A percentile compares a stretch with the other conserved stretches of the same genome.
These are phyloP conservation scores for Metschnikowia cerradonensis DNA, from an alignment of 805 yeast species.

Conservation along the genomic window DNA sequence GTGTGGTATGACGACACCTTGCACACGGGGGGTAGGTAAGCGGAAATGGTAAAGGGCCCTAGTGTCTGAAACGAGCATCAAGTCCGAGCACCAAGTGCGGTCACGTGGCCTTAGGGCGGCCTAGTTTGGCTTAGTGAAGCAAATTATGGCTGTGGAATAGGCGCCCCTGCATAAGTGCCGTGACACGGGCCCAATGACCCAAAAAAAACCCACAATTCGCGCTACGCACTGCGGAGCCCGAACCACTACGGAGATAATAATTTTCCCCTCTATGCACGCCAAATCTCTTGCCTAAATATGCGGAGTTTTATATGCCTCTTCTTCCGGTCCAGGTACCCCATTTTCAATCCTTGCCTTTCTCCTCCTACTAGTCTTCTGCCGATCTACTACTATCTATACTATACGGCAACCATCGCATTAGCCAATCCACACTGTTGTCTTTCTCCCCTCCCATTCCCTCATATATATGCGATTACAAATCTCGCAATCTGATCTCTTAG, in stretches of 20 bases:
- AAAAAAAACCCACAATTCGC: constrained; percentile 3
- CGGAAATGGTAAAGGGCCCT: background rate
- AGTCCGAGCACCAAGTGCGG: background rate
- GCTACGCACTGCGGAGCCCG: constrained; percentile 1
- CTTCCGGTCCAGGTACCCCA: background rate
- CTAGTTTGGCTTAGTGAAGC: background rate
- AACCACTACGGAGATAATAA: background rate
- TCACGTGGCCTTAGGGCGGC: background rate
- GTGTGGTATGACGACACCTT: background rate
- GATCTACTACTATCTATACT: too few species aligned
- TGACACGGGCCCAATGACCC: constrained; percentile 2
- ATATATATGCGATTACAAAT: background rate
- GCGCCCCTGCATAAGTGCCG: constrained; percentile 1
- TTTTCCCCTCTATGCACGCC: constrained; percentile 5
- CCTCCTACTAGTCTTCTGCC: background rate
- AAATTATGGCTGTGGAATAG: background rate
- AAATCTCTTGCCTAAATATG: constrained; percentile 1
- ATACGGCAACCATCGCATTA: background rate
- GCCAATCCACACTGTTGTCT: background rate
- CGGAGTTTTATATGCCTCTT: constrained; percentile 4
- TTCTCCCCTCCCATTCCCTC: background rate
- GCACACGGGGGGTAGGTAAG: background rate
- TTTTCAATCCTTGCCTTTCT: background rate
- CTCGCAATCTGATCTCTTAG: background rate
- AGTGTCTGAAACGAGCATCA: background rate